phyloP scores from a whole-genome alignment of 371 early-diverging fungal genomes.

The Mortierella sp. region DNA sequence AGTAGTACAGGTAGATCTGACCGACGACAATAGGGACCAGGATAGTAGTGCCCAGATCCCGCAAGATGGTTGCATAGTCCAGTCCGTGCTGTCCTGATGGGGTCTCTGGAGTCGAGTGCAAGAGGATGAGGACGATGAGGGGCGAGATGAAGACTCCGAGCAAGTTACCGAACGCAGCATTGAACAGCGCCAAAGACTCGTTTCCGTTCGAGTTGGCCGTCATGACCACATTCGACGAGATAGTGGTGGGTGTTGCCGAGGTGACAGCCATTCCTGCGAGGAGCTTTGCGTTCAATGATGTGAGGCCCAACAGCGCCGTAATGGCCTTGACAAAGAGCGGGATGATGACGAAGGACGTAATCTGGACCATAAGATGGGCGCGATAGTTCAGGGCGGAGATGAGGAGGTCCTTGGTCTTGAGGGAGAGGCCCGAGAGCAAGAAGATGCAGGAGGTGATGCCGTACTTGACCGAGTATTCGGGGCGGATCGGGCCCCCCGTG shows the following conservation, averaged over 20 bases:
- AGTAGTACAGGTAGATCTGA: slow-evolving; percentile 73
- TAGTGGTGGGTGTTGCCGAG: slow-evolving; percentile 81
- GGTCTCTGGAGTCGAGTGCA: slow-evolving; percentile 59
- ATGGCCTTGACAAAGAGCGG: slow-evolving; percentile 77
- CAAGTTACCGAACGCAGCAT: slow-evolving; percentile 82
- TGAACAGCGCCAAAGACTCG: slow-evolving; percentile 76
- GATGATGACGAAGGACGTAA: slow-evolving; percentile 72
- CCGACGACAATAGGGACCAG: slow-evolving; percentile 75
- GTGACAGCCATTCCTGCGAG: slow-evolving; percentile 79
- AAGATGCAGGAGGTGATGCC: slow-evolving; percentile 79
- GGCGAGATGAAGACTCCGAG: slow-evolving; percentile 84
- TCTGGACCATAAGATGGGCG: slow-evolving; percentile 75
- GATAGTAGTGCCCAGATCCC: slow-evolving; percentile 75
- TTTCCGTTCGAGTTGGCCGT: slow-evolving; percentile 81
- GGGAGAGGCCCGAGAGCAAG: slow-evolving; percentile 78
- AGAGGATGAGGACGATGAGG: slow-evolving; percentile 64
- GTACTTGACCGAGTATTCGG: slow-evolving; percentile 80
- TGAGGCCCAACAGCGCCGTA: slow-evolving; percentile 65
- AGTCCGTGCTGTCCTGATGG: slow-evolving; percentile 62
- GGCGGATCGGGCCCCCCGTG: slow-evolving; percentile 68
- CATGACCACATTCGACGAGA: slow-evolving; percentile 86
- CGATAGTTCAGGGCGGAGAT: slow-evolving; percentile 72
- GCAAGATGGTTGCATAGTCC: slow-evolving; percentile 69
- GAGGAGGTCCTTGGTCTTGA: slow-evolving; percentile 74
- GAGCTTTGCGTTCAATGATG: slow-evolving; percentile 66